These are phyloP conservation scores for Globisporangium spinosum DNA, from an alignment of 352 stramenopile genomes.

Conservation along the genomic window DNA sequence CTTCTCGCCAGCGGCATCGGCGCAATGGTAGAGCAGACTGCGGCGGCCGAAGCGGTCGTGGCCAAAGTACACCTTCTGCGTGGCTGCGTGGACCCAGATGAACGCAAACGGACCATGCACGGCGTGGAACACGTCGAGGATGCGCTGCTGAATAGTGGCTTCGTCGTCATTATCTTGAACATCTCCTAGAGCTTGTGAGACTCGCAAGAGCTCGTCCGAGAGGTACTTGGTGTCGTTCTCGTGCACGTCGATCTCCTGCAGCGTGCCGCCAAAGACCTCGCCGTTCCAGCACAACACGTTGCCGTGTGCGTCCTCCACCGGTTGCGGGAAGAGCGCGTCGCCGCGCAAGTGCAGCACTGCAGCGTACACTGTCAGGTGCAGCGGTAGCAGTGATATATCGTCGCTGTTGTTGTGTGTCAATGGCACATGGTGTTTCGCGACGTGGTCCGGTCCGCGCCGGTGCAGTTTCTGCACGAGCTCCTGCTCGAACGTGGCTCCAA, in stretches of 20 bases:
- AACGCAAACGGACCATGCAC: constrained; percentile 87
- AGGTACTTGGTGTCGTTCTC: constrained; percentile 49
- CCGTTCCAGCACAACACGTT: constrained; percentile 93
- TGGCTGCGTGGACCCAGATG: constrained; percentile 55
- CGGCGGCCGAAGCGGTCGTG: constrained; percentile 89
- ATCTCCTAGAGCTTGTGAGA: neutral
- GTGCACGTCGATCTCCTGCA: constrained; percentile 15
- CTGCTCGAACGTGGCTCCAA: constrained; percentile 11
- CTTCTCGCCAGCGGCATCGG: constrained; percentile 11
- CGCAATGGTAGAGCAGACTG: constrained; percentile 76
- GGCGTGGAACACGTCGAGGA: constrained; percentile 35
- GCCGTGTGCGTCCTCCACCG: constrained; percentile 50
- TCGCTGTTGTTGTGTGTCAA: constrained; percentile 7
- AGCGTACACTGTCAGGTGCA: constrained; percentile 52
- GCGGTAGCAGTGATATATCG: neutral
- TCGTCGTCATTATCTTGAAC: neutral
- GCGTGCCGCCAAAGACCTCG: constrained; percentile 75
- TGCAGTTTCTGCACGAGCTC: constrained; percentile 19
- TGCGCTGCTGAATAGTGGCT: neutral
- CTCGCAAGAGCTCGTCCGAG: constrained; percentile 35
- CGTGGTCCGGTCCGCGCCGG: constrained; percentile 32
- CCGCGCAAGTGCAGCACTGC: constrained; percentile 91
- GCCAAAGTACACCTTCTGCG: constrained; percentile 85
- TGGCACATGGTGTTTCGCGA: constrained; percentile 3
- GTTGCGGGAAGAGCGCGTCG: constrained; percentile 65